Base-by-base conservation (phyloP, 2,329 filamentous ascomycete species). In the Tolypocladium paradoxum region DNA sequence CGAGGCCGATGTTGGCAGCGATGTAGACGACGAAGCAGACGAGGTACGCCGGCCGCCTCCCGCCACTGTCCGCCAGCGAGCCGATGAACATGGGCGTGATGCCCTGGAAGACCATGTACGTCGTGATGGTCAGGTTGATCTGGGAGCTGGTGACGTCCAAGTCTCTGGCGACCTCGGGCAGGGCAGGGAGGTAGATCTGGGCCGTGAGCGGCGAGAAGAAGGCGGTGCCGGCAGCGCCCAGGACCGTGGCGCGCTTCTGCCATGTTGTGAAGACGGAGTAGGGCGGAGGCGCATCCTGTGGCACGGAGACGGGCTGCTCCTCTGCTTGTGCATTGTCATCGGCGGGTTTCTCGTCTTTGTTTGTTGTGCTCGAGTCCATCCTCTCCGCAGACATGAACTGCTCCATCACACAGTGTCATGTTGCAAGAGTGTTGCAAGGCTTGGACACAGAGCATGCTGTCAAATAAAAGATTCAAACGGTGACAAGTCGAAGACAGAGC, bases 21-120 rank as follows among this genome's bases (percentile, higher is more conserved):
- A 80, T 69, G 59, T 78, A 82, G 27, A 82, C 67, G 24, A 71
- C 60, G 56, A 81, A 82, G 56, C 73, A 76, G 27, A 77, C 52
- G 0, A 81, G 57, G 56, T 80, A 83, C 1, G 76, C 76, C 0
- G 78, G 78, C 6, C 79, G 68, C 36, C 79, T 70, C 2, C 81
- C 80, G 2, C 70, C 68, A 2, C 64, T 72, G 60, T 84, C 82
- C 1, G 80, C 77, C 35, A 84, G 65, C 4, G 75, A 75, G 0
- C 78, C 80, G 40, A 82, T 67, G 53, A 83, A 75, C 58, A 76
- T 76, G 27, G 82, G 82, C 1, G 76, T 73, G 14, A 85, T 65
- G 22, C 77, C 82, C 67, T 84, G 82, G 36, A 84, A 76, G 49
- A 84, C 74, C 75, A 79, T 76, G 60, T 80, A 81, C 1, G 75